Base-by-base conservation (phyloP, 371 early-diverging fungal genomes). In the Sporodiniella umbellata region DNA sequence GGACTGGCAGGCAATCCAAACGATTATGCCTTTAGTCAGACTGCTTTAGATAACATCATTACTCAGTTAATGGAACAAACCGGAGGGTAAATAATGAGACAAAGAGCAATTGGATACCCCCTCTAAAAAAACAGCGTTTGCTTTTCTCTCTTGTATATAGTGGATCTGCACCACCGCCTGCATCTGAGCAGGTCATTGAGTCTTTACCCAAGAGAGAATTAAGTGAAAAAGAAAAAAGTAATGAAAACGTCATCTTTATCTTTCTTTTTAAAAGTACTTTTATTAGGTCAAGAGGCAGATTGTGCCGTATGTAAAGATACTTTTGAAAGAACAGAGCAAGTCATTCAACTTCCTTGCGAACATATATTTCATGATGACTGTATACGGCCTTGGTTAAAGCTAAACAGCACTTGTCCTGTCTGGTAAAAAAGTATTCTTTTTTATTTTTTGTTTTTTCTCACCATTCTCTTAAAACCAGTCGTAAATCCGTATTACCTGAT, bases 331-430 rank as follows among this genome's bases (percentile, higher is more conserved):
- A 66, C 65, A 22, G 81, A 90, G 54, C 47, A 68, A 42, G 79
- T 83, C 22, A 63, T 79, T 44, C 54, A 69, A 47, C 68, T 96
- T 46, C 89, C 89, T 4, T 96, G 96, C 71, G 70, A 71, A 21
- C 96, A 96, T 55, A 56, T 83, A 31, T 95, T 89, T 62, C 96
- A 96, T 56, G 74, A 75, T 26, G 88, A 87, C 4, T 96, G 96
- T 66, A 87, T 95, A 40, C 87, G 88, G 44, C 85, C 85, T 39
- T 96, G 96, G 96, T 81, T 96, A 30, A 86, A 85, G 53, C 74
- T 85, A 48, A 90, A 86, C 51, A 85, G 87, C 8, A 89, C 92
- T 4, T 94, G 96, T 59, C 95, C 96, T 14, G 89, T 92, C n/a
- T 95, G 96, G 83, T 83, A 80, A 64, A 64, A 26, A 7, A 7